Base-by-base conservation (phyloP, 75 land plant genomes). In the Isoetes taiwanensis region DNA sequence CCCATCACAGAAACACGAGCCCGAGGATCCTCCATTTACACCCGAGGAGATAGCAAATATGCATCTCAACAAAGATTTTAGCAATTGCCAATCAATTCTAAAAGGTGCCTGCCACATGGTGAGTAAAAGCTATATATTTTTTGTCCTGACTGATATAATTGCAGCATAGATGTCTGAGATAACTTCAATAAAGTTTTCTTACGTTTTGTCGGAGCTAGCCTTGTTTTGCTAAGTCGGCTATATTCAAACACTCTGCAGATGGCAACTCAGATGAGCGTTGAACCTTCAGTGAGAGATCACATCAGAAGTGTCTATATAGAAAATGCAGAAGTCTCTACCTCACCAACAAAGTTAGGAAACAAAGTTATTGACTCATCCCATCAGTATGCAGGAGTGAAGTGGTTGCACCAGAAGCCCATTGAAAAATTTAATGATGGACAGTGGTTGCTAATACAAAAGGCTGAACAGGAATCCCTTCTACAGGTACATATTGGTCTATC, bases 381-480 rank as follows among this genome's bases (percentile, higher is more conserved):
- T 16, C 50, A 46, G 16, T 46, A 46, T 46, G 50, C 50, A n/a
- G 50, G 4, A 6, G 19, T 46, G 6, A 46, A 46, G 16, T 46
- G 50, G 50, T 23, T 46, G 6, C 50, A 3, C 25, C 6, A 46
- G 21, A 46, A 46, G 16, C 50, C 50, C 5, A 23, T 46, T 6
- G 16, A 46, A 6, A 23, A 19, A 3, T 46, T 46, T 46, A 8
- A 46, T 19, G 50, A 46, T 16, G 50, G n/a, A 46, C 50, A 46
- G 50, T 46, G 50, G 50, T 16, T 46, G 50, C 50, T 46, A 8
- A 19, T 46, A 6, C n/a, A 46, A 19, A 46, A 46, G 50, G 50
- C 50, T 6, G 50, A 46, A 19, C 25, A 8, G 6, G 50, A 46
- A 19, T 19, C 16, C 6, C n/a, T 46, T 6, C n/a, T 46, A 8